A percentile compares a stretch with the other conserved stretches of the same genome.
phyloP scores from a whole-genome alignment of 768 basidiomycete species.

The Pisolithus microcarpus region DNA sequence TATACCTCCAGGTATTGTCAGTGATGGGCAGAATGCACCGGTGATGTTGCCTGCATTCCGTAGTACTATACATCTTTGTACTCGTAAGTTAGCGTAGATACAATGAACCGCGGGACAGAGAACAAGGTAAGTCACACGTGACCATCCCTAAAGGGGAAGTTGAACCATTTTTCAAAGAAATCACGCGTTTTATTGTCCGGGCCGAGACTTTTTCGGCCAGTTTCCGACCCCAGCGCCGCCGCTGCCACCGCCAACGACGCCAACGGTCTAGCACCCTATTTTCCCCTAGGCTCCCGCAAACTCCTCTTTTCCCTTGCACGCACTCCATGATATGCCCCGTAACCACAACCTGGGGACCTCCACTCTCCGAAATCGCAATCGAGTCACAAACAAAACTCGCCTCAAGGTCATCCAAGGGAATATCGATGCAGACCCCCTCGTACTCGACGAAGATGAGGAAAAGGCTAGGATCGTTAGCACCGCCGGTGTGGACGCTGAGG shows the following conservation, averaged over 20 bases:
- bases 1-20: no score
- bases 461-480: constrained; percentile 75
- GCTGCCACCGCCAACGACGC: constrained; percentile 44
- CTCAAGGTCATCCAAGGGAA: constrained; percentile 78
- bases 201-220: constrained; percentile 60
- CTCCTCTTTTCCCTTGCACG: constrained; percentile 31
- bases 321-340: constrained; percentile 84
- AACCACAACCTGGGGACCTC: constrained; percentile 70
- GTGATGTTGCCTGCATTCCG: neutral
- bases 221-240: constrained; percentile 54
- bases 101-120: neutral
- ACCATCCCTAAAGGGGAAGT: constrained; percentile 2
- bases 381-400: constrained; percentile 88
- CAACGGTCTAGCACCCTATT: constrained; percentile 19
- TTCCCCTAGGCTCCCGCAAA: constrained; percentile 29
- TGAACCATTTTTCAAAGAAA: constrained; percentile 16
- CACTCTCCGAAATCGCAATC: constrained; percentile 79
- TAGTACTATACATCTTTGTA: neutral
- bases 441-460: constrained; percentile 83
- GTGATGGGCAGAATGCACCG: no score
- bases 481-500: constrained; percentile 87
- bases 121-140: neutral
- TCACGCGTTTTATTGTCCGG: constrained; percentile 34
- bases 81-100: neutral
- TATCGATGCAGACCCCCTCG: constrained; percentile 72